phyloP scores from a whole-genome alignment of 495 filamentous ascomycete genomes.

The Aspergillus bertholletiae region DNA sequence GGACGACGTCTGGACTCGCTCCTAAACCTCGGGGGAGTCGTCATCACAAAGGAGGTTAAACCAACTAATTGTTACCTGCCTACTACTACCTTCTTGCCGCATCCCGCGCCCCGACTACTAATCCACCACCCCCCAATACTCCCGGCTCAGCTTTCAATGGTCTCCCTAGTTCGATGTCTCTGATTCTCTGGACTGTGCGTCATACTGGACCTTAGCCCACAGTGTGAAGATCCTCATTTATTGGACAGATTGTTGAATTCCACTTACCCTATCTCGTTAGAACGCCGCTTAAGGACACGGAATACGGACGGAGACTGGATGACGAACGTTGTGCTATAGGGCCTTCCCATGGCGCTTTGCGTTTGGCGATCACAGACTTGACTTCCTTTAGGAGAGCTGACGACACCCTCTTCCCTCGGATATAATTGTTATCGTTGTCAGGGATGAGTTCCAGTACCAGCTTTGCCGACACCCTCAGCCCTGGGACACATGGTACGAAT shows the following conservation, averaged over 20 bases:
- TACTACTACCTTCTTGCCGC: neutral
- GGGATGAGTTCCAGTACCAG: constrained; percentile 46
- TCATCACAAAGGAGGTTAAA: constrained; percentile 1
- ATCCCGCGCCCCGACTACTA: neutral
- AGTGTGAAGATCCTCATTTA: neutral
- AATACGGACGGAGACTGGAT: constrained; percentile 31
- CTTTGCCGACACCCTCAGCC: constrained; percentile 36
- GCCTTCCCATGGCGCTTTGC: constrained; percentile 42
- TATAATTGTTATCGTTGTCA: constrained; percentile 20
- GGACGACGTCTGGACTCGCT: constrained; percentile 2
- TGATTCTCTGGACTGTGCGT: neutral
- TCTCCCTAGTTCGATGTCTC: neutral
- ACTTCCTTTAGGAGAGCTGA: constrained; percentile 21
- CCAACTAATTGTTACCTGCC: constrained; percentile 2
- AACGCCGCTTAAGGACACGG: constrained; percentile 23
- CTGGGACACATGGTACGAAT: constrained; percentile 30
- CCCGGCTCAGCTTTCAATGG: neutral
- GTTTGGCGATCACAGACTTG: constrained; percentile 28
- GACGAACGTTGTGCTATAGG: constrained; percentile 43
- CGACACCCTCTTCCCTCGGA: constrained; percentile 16
- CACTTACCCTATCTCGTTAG: neutral
- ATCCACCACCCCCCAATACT: neutral
- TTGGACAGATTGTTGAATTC: neutral
- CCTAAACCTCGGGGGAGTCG: neutral
- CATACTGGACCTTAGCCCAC: neutral